Percentiles rank a stretch among this genome's conserved stretches.
Conservation (phyloP, 371 early-diverging fungal species). For the Mucor indicus region DNA sequence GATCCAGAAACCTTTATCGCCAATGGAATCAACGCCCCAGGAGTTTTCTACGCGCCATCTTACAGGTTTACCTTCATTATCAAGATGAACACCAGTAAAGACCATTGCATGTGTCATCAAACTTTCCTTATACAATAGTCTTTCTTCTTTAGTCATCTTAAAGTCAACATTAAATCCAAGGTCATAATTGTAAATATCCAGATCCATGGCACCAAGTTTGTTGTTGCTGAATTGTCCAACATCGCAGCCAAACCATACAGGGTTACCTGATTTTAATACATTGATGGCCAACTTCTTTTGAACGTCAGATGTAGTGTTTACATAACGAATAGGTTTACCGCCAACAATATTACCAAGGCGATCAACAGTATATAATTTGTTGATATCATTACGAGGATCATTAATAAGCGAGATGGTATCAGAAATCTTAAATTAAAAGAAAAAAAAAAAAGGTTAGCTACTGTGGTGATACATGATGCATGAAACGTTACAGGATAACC, state of each 20-base stretch:
- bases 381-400: conserved; percentile 71
- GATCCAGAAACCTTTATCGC: conserved; percentile 74
- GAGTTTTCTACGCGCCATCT: conserved; percentile 84
- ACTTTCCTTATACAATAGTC: conserved; percentile 72
- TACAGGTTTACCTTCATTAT: conserved; percentile 56
- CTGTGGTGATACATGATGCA: not conserved
- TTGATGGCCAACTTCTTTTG: conserved; percentile 63
- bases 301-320: conserved; percentile 58
- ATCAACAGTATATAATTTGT: conserved; percentile 67
- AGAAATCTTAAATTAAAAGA: conserved; percentile 50
- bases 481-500: conserved; percentile 46
- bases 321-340: conserved; percentile 65
- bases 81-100: conserved; percentile 77
- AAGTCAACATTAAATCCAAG: conserved; percentile 65
- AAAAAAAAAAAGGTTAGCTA: not conserved
- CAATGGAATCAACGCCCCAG: conserved; percentile 55
- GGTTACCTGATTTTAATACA: conserved; percentile 58
- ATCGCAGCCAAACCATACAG: conserved; percentile 86
- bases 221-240: conserved; percentile 57
- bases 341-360: conserved; percentile 79
- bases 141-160: conserved; percentile 66
- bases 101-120: conserved; percentile 86
- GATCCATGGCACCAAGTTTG: conserved; percentile 63
- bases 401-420: conserved; percentile 73
- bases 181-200: conserved; percentile 62